Evolutionary conservation across 2,329 filamentous ascomycete species (phyloP), one percentile per base, ranked within the genome.

Genomic region (Talaromyces amestolkiae): DNA sequence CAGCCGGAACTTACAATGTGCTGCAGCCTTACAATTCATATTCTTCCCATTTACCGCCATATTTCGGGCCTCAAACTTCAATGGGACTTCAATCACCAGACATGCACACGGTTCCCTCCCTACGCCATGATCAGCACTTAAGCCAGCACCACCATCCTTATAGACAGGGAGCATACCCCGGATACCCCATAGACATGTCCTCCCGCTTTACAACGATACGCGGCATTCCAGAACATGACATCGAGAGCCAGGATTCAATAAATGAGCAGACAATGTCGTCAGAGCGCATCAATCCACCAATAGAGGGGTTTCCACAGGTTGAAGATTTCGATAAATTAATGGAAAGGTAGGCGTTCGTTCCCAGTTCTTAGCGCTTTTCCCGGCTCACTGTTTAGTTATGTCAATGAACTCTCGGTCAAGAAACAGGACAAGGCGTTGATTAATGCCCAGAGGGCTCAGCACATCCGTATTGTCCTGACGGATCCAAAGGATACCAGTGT

Each of bases 351-450:
- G 15, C 17, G 59, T 24, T 53, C 35, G 58, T 49, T 19, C 31
- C 33, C 33, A 37, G 4, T 22, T 39, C 6, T 5, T 13, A n/a
- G 19, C 7, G 10, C 9, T 41, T 15, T 37, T 3, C 35, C 19
- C 27, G 11, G 41, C 61, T 66, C 37, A 66, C 39, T 35, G 22
- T 60, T 61, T 65, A 83, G 82, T 58, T 84, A 84, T 67, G 80
- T 84, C 39, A 75, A 80, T 56, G 80, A 81, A 41, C 74, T 84
- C 15, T 83, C 82, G 7, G 75, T 80, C 39, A 83, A 83, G 68
- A 84, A 84, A 63, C 81, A 82, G 71, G 82, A 84, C 68, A 84
- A 84, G 67, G 82, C 82, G 4, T 73, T 84, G 68, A 84, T 84
- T 37, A 80, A 82, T 69, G 78, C 81, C 24, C 77, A 74, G 65